Percentiles rank a stretch among this genome's conserved stretches.
Conservation (phyloP, 345 rosid genomes). For the Eucalyptus caleyi region DNA sequence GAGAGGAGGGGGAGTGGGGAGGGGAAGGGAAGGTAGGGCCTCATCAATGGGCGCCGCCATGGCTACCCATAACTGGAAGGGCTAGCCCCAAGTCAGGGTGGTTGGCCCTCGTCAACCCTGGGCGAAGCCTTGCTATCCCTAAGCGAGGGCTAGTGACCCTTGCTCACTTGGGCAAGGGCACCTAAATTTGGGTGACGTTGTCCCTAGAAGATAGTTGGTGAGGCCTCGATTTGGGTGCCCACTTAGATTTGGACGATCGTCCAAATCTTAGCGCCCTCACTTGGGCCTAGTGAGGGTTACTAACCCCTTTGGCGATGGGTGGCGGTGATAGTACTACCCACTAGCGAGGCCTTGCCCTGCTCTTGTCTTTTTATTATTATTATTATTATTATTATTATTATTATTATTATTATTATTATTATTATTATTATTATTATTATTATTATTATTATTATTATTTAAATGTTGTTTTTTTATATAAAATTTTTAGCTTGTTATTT, state of each 20-base stretch:
- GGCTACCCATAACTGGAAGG: not conserved
- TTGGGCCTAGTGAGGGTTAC: not conserved
- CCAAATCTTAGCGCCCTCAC: not conserved
- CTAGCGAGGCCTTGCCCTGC: accelerated
- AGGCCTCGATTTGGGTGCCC: not conserved
- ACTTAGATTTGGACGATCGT: accelerated
- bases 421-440: too few relatives aligned
- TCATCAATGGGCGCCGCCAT: accelerated
- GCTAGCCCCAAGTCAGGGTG: too few relatives aligned
- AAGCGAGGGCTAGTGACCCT: not conserved
- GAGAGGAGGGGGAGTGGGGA: accelerated
- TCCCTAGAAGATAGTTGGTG: not conserved
- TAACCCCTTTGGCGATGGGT: accelerated
- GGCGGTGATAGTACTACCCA: not conserved
- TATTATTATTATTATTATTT: too few relatives aligned
- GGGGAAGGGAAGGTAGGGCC: not conserved
- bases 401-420: too few relatives aligned
- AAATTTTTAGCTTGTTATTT: too few relatives aligned
- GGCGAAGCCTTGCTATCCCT: not conserved
- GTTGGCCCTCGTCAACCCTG: accelerated
- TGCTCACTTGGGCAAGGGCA: accelerated
- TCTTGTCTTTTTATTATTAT: too few relatives aligned
- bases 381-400: too few relatives aligned
- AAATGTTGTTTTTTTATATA: too few relatives aligned
- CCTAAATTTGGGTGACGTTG: accelerated